These are phyloP conservation scores for Penicillium sp. DNA, from an alignment of 2,329 filamentous ascomycete species.

Conservation along the genomic window DNA sequence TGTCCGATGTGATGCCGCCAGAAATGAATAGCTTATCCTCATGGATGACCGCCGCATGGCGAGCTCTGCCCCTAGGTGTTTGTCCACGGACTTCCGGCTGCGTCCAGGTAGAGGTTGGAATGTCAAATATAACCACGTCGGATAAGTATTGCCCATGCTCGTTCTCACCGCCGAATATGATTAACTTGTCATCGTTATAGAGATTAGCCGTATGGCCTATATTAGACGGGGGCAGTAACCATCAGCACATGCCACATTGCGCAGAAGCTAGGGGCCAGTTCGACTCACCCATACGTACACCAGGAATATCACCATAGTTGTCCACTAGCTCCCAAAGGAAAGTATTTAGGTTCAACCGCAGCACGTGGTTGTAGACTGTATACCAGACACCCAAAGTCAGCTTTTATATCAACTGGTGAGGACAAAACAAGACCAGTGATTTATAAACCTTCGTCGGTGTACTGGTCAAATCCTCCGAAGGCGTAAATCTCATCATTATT, in stretches of 20 bases:
- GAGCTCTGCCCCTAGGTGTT: constrained; percentile 84
- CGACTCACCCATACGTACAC: constrained; percentile 86
- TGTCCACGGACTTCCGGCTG: constrained; percentile 85
- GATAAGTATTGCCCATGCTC: constrained; percentile 95
- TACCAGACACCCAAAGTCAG: constrained; percentile 7
- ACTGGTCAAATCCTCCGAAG: constrained; percentile 98
- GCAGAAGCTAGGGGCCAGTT: neutral
- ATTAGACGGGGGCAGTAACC: neutral
- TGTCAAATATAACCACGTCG: constrained; percentile 93
- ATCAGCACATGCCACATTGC: neutral
- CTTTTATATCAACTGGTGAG: neutral
- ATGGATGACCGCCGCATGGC: constrained; percentile 91
- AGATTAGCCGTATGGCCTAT: constrained; percentile 91
- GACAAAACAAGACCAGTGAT: neutral
- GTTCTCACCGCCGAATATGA: constrained; percentile 97
- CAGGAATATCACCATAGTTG: constrained; percentile 97
- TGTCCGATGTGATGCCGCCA: constrained; percentile 91
- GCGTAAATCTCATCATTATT: constrained; percentile 97
- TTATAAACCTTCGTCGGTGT: constrained; percentile 80
- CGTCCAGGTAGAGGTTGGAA: constrained; percentile 93
- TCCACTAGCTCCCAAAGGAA: constrained; percentile 95
- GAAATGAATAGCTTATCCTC: constrained; percentile 97
- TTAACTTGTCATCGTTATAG: constrained; percentile 91
- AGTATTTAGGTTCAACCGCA: constrained; percentile 82
- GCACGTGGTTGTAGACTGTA: constrained; percentile 91